Conservation (phyloP, 2,329 filamentous ascomycete genomes). For the Colletotrichum camelliae region DNA sequence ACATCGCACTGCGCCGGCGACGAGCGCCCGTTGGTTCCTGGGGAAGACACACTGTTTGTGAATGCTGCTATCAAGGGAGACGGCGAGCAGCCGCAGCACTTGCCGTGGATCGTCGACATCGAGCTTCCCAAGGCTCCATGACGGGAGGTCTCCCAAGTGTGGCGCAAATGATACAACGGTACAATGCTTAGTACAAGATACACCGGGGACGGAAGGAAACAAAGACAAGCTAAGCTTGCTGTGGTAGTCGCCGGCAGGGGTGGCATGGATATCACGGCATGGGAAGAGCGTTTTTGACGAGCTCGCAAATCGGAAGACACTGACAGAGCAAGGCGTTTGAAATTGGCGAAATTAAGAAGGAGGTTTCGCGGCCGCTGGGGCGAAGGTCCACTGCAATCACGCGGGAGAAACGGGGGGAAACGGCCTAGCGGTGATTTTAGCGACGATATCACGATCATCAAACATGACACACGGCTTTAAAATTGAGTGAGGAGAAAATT, state of each 20-base stretch:
- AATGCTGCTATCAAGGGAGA: slow-evolving; percentile 57
- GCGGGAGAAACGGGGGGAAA: background rate
- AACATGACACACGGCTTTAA: background rate
- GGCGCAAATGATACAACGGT: background rate
- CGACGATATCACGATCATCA: background rate
- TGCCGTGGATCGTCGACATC: slow-evolving; percentile 2
- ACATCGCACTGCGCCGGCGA: slow-evolving; percentile 28
- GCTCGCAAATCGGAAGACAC: background rate
- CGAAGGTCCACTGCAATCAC: background rate
- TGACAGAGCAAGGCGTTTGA: background rate
- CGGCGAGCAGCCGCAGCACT: slow-evolving; percentile 44
- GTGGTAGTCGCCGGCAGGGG: background rate
- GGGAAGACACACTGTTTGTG: slow-evolving; percentile 57
- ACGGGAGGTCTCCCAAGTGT: background rate
- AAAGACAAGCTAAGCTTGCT: background rate
- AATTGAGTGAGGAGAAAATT: background rate
- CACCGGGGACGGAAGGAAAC: background rate
- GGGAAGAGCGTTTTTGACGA: background rate
- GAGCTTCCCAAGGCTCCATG: background rate
- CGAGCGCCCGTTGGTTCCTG: slow-evolving; percentile 30
- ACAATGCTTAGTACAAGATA: background rate
- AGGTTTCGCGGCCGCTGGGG: background rate
- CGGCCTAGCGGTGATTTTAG: background rate
- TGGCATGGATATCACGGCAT: background rate
- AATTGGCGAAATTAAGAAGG: background rate